Conservation (phyloP, 2,329 filamentous ascomycete species). For the Dactylonectria estremocensis region DNA sequence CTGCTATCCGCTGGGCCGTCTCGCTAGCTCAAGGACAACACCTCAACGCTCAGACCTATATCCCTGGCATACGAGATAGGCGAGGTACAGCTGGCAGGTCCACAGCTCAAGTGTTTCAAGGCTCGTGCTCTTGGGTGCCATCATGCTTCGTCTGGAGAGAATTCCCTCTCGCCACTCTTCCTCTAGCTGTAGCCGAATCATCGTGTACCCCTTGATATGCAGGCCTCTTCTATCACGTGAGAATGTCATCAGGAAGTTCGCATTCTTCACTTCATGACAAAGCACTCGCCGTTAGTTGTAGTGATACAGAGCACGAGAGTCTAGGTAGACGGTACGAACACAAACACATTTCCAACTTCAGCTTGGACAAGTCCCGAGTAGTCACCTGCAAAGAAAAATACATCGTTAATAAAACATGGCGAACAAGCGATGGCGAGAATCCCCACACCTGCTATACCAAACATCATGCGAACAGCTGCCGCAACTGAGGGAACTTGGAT, state of each 20-base stretch:
- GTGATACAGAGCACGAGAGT: neutral
- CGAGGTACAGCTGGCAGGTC: slow-evolving; percentile 11
- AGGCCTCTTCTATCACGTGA: slow-evolving; percentile 27
- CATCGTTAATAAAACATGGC: neutral
- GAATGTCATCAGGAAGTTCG: neutral
- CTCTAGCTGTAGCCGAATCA: slow-evolving; percentile 10
- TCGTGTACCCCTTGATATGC: slow-evolving; percentile 20
- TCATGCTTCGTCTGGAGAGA: neutral
- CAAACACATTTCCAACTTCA: neutral
- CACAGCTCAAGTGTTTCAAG: slow-evolving; percentile 5
- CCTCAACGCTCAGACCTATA: slow-evolving; percentile 12
- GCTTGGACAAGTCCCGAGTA: neutral
- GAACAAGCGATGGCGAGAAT: neutral
- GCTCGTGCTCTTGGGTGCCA: neutral
- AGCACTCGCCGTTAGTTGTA: neutral
- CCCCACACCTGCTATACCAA: neutral
- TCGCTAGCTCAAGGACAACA: slow-evolving; percentile 23
- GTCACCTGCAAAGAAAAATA: neutral
- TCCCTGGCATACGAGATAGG: slow-evolving; percentile 21
- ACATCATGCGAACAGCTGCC: slow-evolving; percentile 17
- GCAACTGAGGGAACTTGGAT: slow-evolving; percentile 3
- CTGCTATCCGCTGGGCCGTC: slow-evolving; percentile 10
- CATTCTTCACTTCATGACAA: neutral
- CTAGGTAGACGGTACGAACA: neutral
- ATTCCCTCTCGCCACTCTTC: slow-evolving; percentile 1